These are phyloP conservation scores for Brassica balearica DNA, from an alignment of 441 rosid species.

Conservation along the genomic window DNA sequence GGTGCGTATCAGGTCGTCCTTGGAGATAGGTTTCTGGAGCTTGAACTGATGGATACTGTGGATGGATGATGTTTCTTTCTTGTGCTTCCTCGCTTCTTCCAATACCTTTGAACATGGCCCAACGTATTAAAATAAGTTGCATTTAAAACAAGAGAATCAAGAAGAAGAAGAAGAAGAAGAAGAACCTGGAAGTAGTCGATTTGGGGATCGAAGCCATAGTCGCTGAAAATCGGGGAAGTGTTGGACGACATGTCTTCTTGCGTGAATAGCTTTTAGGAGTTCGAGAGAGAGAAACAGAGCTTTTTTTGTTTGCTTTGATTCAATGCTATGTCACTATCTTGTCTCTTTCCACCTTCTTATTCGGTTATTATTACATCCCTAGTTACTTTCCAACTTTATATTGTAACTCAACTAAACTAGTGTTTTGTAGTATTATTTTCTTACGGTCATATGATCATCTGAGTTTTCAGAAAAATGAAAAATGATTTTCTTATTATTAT, in stretches of 20 bases:
- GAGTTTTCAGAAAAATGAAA: too few species aligned
- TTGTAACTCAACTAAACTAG: too few species aligned
- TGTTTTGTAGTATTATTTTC: too few species aligned
- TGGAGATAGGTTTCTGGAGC: slow-evolving; percentile 80
- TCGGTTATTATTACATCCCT: slow-evolving; percentile 20
- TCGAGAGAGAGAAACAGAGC: slow-evolving; percentile 17
- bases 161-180: slow-evolving; percentile 6
- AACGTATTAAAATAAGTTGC: not conserved
- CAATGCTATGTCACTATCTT: slow-evolving; percentile 23
- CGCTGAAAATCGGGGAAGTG: slow-evolving; percentile 70
- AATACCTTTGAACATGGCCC: slow-evolving; percentile 49
- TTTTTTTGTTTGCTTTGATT: slow-evolving; percentile 11
- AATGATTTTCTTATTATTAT: too few species aligned
- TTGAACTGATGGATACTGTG: slow-evolving; percentile 68
- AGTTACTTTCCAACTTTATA: slow-evolving; percentile 6
- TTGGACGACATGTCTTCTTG: slow-evolving; percentile 56
- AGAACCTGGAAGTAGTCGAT: slow-evolving; percentile 77
- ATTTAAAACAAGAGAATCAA: not conserved
- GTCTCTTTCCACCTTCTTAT: slow-evolving; percentile 36
- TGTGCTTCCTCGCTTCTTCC: slow-evolving; percentile 79
- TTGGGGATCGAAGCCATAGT: slow-evolving; percentile 93
- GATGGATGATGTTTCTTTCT: slow-evolving; percentile 51
- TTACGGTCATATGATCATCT: too few species aligned
- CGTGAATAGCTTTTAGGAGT: too few species aligned
- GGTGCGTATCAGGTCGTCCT: slow-evolving; percentile 54